These are phyloP conservation scores for Termitomyces sp. DNA, from an alignment of 768 basidiomycete genomes.

Conservation along the genomic window DNA sequence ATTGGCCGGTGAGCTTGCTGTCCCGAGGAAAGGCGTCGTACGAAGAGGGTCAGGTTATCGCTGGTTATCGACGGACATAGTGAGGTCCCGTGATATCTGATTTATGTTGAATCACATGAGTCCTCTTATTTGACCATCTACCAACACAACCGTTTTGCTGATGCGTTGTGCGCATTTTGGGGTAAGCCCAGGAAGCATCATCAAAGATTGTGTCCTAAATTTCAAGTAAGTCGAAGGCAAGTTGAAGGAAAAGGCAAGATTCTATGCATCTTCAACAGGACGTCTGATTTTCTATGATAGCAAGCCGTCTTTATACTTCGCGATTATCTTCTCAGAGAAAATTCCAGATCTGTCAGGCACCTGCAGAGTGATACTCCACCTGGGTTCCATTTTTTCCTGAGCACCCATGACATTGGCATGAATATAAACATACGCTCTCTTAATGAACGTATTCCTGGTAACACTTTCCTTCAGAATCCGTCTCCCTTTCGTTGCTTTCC, in stretches of 20 bases:
- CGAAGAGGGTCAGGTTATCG: constrained; percentile 24
- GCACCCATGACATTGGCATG: not conserved
- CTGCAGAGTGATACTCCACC: not conserved
- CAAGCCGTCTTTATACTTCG: not conserved
- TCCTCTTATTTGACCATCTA: too few relatives aligned
- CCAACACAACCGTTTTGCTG: too few relatives aligned
- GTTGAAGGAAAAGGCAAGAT: not conserved
- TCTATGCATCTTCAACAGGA: too few relatives aligned
- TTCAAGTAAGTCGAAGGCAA: not conserved
- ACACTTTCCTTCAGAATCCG: not conserved
- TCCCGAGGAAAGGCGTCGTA: constrained; percentile 24
- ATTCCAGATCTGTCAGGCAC: too few relatives aligned
- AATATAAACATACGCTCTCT: not conserved
- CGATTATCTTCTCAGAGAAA: not conserved
- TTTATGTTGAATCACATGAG: too few relatives aligned
- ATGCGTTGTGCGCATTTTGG: not conserved
- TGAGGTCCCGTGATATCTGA: too few relatives aligned
- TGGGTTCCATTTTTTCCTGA: not conserved
- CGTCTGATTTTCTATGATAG: not conserved
- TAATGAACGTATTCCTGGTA: not conserved
- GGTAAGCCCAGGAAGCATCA: not conserved
- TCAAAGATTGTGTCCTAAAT: not conserved
- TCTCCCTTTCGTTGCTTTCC: not conserved
- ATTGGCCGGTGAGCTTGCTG: constrained; percentile 19
- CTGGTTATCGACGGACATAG: too few relatives aligned